phyloP scores from a whole-genome alignment of 164 flowering plant genomes.

The Annona cherimola region DNA sequence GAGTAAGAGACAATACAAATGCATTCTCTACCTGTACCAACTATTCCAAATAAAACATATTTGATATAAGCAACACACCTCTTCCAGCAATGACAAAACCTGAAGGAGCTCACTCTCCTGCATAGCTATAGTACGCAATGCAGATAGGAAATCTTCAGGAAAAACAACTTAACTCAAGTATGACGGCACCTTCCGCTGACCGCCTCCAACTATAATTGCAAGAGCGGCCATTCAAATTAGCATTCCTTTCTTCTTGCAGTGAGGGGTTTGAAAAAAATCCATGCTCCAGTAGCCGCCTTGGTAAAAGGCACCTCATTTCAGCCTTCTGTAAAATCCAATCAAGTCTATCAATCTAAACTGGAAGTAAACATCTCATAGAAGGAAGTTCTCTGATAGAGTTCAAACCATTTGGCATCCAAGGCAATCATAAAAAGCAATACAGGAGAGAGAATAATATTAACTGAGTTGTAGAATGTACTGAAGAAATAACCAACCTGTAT shows the following conservation, averaged over 20 bases:
- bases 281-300: conserved; percentile 53
- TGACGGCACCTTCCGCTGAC: conserved; percentile 73
- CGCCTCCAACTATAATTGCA: conserved; percentile 88
- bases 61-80: conserved; percentile 36
- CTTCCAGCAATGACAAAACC: conserved; percentile 77
- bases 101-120: conserved; percentile 58
- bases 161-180: conserved; percentile 66
- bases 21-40: not conserved
- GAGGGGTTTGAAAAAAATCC: conserved; percentile 55
- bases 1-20: not conserved
- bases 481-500: conserved; percentile 57
- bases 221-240: not conserved
- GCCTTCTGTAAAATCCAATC: conserved; percentile 55
- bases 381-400: not conserved
- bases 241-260: conserved; percentile 13
- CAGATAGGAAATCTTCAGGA: conserved; percentile 76
- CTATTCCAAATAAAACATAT: not conserved
- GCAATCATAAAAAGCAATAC: not conserved
- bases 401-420: not conserved
- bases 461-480: not conserved
- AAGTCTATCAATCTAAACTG: conserved; percentile 3
- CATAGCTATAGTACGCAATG: conserved; percentile 90
- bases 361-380: not conserved
- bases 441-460: not conserved
- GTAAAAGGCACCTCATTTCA: conserved; percentile 81